Conservation (phyloP, 108 stramenopile species). For the Chaetoceros tenuissimus region DNA sequence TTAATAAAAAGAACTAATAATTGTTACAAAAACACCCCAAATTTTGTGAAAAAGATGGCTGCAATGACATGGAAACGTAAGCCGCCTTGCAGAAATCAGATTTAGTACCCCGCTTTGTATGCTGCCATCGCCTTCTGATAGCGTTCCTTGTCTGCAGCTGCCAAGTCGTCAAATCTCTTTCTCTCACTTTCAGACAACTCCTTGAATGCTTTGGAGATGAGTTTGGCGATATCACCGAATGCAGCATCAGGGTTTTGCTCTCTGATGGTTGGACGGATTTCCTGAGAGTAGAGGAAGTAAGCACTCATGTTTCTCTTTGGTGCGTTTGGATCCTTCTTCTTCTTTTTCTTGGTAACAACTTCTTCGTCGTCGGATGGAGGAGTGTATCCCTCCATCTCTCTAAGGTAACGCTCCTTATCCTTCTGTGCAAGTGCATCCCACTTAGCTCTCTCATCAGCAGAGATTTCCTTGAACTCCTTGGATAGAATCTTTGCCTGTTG, state of each 20-base stretch:
- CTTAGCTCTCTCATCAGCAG: conserved; percentile 4
- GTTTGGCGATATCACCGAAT: conserved; percentile 66
- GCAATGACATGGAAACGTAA: no score
- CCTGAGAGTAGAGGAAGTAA: conserved; percentile 72
- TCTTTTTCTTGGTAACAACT: conserved; percentile 39
- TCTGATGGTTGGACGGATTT: conserved; percentile 52
- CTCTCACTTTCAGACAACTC: conserved; percentile 45
- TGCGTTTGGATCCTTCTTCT: conserved; percentile 68
- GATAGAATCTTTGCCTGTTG: conserved; percentile 14
- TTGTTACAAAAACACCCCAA: no score
- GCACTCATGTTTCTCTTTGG: conserved; percentile 65
- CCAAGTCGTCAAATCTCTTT: conserved; percentile 60
- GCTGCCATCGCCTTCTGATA: not conserved
- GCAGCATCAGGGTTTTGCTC: conserved; percentile 57
- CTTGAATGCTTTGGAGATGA: conserved; percentile 71
- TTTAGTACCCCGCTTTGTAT: not conserved
- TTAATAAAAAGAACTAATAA: no score
- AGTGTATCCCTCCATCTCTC: conserved; percentile 47
- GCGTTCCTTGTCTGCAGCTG: conserved; percentile 51
- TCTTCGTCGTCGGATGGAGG: conserved; percentile 51
- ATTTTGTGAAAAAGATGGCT: no score
- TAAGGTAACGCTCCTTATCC: conserved; percentile 35
- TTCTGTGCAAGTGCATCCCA: conserved; percentile 5
- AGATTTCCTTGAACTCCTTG: conserved; percentile 12
- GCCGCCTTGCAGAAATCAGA: no score